Percentiles rank a stretch among this genome's conserved stretches.
Conservation (phyloP, 2,329 filamentous ascomycete genomes). For the Paradendryphiella salina region DNA sequence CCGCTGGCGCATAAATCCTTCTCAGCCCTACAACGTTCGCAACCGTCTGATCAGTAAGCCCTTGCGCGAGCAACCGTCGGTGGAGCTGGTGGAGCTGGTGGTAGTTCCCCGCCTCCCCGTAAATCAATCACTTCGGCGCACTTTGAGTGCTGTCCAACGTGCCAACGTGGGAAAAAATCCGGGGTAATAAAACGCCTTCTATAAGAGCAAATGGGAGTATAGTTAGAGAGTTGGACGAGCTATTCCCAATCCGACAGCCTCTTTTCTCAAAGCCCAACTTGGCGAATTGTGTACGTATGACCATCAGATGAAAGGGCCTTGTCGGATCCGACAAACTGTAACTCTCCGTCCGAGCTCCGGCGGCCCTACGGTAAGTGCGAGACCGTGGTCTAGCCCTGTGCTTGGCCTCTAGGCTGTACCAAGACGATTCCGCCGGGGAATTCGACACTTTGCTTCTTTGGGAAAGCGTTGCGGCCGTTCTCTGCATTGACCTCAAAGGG, state of each 20-base stretch:
- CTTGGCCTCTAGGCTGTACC: constrained; percentile 12
- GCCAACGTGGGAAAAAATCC: constrained; percentile 17
- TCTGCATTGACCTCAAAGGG: constrained; percentile 5
- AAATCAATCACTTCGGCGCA: constrained; percentile 14
- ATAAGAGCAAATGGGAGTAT: not conserved
- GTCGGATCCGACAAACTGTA: constrained; percentile 2
- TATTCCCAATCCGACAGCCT: too few species aligned
- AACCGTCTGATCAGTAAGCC: constrained; percentile 31
- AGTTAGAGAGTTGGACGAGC: not conserved
- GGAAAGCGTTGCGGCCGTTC: constrained; percentile 19
- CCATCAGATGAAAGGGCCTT: not conserved
- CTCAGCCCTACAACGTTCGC: constrained; percentile 7
- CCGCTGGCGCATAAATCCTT: not conserved
- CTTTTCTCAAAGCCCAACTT: not conserved
- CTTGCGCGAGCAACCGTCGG: constrained; percentile 32
- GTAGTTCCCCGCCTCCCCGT: not conserved
- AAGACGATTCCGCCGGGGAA: constrained; percentile 5
- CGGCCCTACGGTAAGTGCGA: not conserved
- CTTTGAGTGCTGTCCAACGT: constrained; percentile 31
- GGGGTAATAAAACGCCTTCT: constrained; percentile 14
- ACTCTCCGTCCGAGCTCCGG: not conserved
- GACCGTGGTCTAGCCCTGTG: constrained; percentile 1
- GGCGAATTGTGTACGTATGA: not conserved
- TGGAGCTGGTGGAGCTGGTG: constrained; percentile 19
- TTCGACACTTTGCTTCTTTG: constrained; percentile 9